Base-by-base conservation (phyloP, 306 rosid species). In the Ziziphus jujuba region DNA sequence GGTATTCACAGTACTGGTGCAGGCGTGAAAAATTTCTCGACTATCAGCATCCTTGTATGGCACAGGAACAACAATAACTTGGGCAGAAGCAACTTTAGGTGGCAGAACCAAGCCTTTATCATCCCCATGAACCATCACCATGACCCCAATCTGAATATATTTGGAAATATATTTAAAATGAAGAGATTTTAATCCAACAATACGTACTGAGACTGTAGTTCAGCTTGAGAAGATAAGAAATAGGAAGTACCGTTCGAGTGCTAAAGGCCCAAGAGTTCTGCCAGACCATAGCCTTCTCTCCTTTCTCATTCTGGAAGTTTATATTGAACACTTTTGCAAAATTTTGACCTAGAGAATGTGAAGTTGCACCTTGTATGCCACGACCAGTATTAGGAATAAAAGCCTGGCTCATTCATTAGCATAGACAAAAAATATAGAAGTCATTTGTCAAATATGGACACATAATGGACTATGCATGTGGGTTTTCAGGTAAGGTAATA, bases 221-320 rank as follows among this genome's bases (percentile, higher is more conserved):
- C n/a, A n/a, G n/a, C n/a, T n/a, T n/a, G n/a, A n/a, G 65, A 17
- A 58, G 36, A 51, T 64, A 49, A 65, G 67, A 49, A 45, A 61
- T 50, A 21, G 22, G 47, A 54, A 61, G 79, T 84, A 91, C 93
- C 62, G 96, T 91, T 79, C 96, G 86, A 65, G 91, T 86, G 70
- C 92, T 91, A 52, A 88, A 91, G 25, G 97, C 97, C 97, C 96
- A 91, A 7, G 97, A 91, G 83, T 88, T 88, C 74, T 91, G 96
- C 96, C 96, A 91, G 70, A 77, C 86, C 92, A 82, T 88, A 47
- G 85, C 86, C 50, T 72, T 91, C 83, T 88, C 91, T 71, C 96
- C 86, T 54, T 91, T 88, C 64, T 91, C 97, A 72, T 91, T 83
- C 84, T 91, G 96, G 72, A 86, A 91, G 76, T 78, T 81, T 38